phyloP scores from a whole-genome alignment of 2,329 filamentous ascomycete genomes.

The Exserohilum rostratum region DNA sequence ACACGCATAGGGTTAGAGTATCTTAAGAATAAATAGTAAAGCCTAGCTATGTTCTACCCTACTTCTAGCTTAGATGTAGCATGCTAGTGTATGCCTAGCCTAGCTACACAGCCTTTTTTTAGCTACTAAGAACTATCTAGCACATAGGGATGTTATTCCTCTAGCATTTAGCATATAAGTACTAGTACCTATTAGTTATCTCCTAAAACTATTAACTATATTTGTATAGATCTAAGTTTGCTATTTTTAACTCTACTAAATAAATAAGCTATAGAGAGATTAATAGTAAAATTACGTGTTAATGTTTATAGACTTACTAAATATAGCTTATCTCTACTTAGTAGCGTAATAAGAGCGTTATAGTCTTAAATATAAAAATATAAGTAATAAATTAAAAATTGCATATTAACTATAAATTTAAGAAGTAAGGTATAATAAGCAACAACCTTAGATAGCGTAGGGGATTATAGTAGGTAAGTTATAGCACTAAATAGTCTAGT shows the following conservation, averaged over 20 bases:
- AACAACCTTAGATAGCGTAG: background rate
- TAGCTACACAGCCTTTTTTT: background rate
- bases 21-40: background rate
- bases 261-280: background rate
- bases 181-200: background rate
- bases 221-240: background rate
- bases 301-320: background rate
- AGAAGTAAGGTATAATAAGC: background rate
- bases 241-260: background rate
- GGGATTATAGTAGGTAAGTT: background rate
- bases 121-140: background rate
- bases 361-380: background rate
- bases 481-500: background rate
- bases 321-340: background rate
- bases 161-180: slow-evolving; percentile 1
- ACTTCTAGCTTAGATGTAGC: no score
- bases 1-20: background rate
- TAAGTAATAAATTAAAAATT: background rate
- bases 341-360: background rate
- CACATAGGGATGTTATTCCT: background rate
- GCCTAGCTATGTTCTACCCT: background rate
- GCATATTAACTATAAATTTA: background rate
- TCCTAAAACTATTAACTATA: background rate
- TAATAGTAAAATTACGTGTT: background rate
- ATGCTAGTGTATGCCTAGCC: background rate